Conservation (phyloP, 257 asterid genomes). For the Przewalskia tangutica region DNA sequence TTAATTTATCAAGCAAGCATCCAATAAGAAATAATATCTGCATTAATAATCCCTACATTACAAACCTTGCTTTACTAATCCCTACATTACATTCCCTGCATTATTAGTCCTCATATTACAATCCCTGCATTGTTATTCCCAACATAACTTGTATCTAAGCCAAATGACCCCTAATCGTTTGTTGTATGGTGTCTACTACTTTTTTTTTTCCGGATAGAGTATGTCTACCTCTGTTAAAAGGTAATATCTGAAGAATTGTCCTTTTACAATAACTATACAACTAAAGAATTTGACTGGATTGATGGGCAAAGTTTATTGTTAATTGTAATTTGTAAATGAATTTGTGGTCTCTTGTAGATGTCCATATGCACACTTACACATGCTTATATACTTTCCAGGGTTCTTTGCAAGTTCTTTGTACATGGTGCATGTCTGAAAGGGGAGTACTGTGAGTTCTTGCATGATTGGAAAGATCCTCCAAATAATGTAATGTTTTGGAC, state of each 20-base stretch:
- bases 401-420: slow-evolving; percentile 87
- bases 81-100: neutral
- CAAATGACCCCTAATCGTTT: neutral
- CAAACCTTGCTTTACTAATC: neutral
- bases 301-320: neutral
- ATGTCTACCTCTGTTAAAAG: neutral
- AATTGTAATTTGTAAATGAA: neutral
- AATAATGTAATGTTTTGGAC: slow-evolving; percentile 36
- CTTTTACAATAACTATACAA: neutral
- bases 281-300: neutral
- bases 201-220: neutral
- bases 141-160: neutral
- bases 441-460: slow-evolving; percentile 80
- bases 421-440: slow-evolving; percentile 93
- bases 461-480: slow-evolving; percentile 70
- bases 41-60: neutral
- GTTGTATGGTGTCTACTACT: neutral
- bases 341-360: neutral
- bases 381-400: slow-evolving; percentile 35
- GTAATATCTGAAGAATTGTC: neutral
- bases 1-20: too few species aligned
- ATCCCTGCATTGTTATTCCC: neutral
- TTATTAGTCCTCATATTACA: too few species aligned
- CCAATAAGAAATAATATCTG: neutral
- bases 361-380: neutral